Percentiles rank a stretch among this genome's conserved stretches.
Evolutionary conservation across 192 early-diverging fungal genomes (phyloP).

Genomic region (Chytriomyces sp.): DNA sequence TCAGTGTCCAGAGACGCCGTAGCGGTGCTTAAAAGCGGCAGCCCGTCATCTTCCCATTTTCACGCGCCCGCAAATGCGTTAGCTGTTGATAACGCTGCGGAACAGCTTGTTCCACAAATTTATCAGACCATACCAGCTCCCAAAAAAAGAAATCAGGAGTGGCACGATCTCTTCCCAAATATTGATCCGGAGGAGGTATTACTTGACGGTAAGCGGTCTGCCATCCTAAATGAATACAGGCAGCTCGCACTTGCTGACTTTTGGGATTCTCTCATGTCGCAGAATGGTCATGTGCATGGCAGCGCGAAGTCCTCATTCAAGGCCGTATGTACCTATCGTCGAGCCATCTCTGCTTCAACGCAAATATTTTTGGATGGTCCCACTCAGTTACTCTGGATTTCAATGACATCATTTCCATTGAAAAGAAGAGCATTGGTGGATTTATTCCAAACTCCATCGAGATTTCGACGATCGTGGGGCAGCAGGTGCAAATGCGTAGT

Average conservation of each 20-base stretch:
- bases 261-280: conserved; percentile 3
- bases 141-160: conserved; percentile 50
- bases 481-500: not conserved
- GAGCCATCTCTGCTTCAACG: conserved; percentile 46
- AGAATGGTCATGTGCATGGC: conserved; percentile 58
- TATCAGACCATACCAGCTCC: not conserved
- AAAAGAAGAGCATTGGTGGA: conserved; percentile 50
- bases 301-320: conserved; percentile 56
- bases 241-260: not conserved
- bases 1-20: not conserved
- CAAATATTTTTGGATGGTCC: conserved; percentile 56
- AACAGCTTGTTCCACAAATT: too few species aligned
- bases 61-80: not conserved
- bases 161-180: conserved; percentile 53
- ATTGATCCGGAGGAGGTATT: conserved; percentile 43
- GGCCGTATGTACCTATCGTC: conserved; percentile 54
- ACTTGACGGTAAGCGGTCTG: conserved; percentile 40
- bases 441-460: conserved; percentile 57
- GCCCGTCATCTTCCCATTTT: conserved; percentile 1
- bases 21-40: not conserved
- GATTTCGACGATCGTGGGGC: conserved; percentile 38
- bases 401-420: conserved; percentile 46
- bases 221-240: not conserved
- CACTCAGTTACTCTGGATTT: conserved; percentile 42
- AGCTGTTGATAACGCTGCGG: too few species aligned